Evolutionary conservation across 2,329 filamentous ascomycete genomes (phyloP).

Genomic region (Alternaria gansuensis): DNA sequence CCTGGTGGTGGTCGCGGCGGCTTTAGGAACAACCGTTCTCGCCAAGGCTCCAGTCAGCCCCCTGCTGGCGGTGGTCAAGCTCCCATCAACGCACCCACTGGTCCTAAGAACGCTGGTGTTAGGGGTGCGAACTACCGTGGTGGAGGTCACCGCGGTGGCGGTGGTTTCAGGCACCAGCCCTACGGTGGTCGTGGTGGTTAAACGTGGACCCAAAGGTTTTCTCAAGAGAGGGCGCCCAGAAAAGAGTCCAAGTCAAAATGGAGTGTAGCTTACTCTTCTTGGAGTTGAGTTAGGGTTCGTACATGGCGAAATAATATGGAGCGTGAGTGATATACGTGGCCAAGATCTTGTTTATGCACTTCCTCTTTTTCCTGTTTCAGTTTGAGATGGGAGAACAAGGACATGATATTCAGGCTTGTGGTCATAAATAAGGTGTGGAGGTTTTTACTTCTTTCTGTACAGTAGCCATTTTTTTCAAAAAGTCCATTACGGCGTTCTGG

Average conservation of each 20-base stretch:
- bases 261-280: not conserved
- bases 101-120: conserved; percentile 92
- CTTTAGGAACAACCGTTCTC: conserved; percentile 49
- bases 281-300: not conserved
- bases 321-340: not conserved
- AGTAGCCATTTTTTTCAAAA: conserved; percentile 5
- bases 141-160: conserved; percentile 64
- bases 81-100: conserved; percentile 87
- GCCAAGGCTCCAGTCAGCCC: conserved; percentile 53
- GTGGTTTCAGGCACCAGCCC: conserved; percentile 45
- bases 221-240: not conserved
- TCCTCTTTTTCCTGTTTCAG: not conserved
- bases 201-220: not conserved
- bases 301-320: conserved; percentile 3
- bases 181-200: conserved; percentile 41
- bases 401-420: not conserved
- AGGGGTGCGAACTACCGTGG: conserved; percentile 94
- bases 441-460: conserved; percentile 1
- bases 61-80: conserved; percentile 53
- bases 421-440: not conserved
- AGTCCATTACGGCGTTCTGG: conserved; percentile 3
- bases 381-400: not conserved
- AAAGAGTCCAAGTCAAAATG: not conserved
- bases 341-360: not conserved
- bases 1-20: conserved; percentile 56